A percentile compares a stretch with the other conserved stretches of the same genome.
phyloP scores from a whole-genome alignment of 129 eudicot genomes.

The Scalesia atractyloides region DNA sequence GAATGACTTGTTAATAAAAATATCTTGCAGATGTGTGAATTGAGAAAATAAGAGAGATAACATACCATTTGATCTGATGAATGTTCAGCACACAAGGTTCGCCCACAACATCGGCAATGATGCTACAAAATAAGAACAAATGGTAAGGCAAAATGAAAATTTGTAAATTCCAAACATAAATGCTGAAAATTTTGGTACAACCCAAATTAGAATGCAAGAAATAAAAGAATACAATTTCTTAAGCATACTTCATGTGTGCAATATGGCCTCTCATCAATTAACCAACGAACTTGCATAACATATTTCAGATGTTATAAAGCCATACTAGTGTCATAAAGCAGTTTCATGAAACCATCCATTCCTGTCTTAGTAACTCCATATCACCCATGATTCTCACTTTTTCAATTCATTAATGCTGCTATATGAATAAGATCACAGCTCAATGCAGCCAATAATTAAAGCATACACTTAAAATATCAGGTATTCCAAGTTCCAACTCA shows the following conservation, averaged over 20 bases:
- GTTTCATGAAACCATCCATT: neutral
- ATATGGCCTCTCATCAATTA: neutral
- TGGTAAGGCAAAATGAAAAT: conserved; percentile 21
- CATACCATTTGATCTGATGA: conserved; percentile 87
- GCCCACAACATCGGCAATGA: conserved; percentile 96
- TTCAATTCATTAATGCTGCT: neutral
- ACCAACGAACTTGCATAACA: neutral
- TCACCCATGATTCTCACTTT: neutral
- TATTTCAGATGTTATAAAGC: neutral
- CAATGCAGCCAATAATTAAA: no score
- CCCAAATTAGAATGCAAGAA: neutral
- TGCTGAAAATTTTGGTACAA: neutral
- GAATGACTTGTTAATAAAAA: conserved; percentile 5
- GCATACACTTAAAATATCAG: no score
- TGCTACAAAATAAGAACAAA: conserved; percentile 56
- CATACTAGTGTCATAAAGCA: conserved; percentile 3
- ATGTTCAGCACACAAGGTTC: conserved; percentile 95
- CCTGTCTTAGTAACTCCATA: neutral
- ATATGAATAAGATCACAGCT: no score
- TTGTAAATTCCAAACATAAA: neutral
- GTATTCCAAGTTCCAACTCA: no score
- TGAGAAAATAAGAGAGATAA: conserved; percentile 11
- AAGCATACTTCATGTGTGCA: neutral
- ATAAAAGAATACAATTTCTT: neutral
- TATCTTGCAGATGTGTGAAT: neutral